Percentiles rank a stretch among this genome's conserved stretches.
Evolutionary conservation across 176 grass and related monocot species (phyloP).

Genomic region (Olyra latifolia): DNA sequence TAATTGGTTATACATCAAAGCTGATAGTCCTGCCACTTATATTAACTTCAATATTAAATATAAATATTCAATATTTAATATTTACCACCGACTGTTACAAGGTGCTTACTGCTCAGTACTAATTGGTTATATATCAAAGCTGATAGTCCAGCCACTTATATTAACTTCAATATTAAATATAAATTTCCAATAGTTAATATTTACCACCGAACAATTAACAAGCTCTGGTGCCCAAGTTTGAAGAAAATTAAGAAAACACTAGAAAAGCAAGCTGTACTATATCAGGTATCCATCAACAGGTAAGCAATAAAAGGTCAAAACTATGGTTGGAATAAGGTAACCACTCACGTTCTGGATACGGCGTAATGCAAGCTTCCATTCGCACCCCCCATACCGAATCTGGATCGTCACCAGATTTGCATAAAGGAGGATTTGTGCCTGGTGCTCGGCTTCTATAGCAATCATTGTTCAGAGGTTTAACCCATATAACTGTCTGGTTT

Average conservation of each 20-base stretch:
- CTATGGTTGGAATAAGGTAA: constrained; percentile 8
- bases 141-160: not conserved
- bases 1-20: not conserved
- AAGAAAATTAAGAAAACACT: not conserved
- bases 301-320: constrained; percentile 16
- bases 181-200: not conserved
- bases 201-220: constrained; percentile 24
- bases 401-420: constrained; percentile 80
- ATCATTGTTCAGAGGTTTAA: constrained; percentile 95
- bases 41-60: not conserved
- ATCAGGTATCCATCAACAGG: not conserved
- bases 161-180: not conserved
- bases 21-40: not conserved
- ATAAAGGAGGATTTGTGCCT: constrained; percentile 77
- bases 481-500: constrained; percentile 99
- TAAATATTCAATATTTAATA: no score
- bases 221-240: not conserved
- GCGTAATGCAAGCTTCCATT: constrained; percentile 93
- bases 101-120: no score
- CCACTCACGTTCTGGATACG: constrained; percentile 85
- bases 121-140: not conserved
- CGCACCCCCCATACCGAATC: constrained; percentile 85
- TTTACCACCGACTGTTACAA: not conserved
- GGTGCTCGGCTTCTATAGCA: constrained; percentile 78
- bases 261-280: constrained; percentile 3